phyloP scores from a whole-genome alignment of 2,329 filamentous ascomycete genomes.

The Ceratocystis ficicola region DNA sequence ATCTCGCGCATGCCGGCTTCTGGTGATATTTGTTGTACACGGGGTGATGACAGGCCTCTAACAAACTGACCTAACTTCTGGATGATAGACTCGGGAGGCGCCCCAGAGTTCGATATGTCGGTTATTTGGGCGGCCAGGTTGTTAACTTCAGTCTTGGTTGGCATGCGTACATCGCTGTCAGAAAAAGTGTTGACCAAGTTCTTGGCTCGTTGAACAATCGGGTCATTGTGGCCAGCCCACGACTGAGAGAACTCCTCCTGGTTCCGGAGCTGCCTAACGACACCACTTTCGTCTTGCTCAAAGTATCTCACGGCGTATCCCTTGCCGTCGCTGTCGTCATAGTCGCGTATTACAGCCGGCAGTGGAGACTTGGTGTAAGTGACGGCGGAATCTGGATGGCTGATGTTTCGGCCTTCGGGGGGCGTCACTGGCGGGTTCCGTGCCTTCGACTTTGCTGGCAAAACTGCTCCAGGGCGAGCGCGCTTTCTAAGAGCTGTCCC shows the following conservation, averaged over 20 bases:
- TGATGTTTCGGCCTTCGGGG: slow-evolving; percentile 8
- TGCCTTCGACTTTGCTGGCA: neutral
- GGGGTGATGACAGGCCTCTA: slow-evolving; percentile 18
- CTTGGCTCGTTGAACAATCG: slow-evolving; percentile 20
- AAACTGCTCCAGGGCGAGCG: slow-evolving; percentile 15
- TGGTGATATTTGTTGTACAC: slow-evolving; percentile 2
- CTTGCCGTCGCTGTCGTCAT: slow-evolving; percentile 16
- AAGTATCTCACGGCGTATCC: slow-evolving; percentile 28
- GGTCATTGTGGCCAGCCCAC: slow-evolving; percentile 28
- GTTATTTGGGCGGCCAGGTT: slow-evolving; percentile 22
- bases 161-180: slow-evolving; percentile 19
- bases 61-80: slow-evolving; percentile 19
- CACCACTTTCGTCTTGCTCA: slow-evolving; percentile 32
- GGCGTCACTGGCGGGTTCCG: neutral
- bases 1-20: slow-evolving; percentile 14
- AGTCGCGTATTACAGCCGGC: slow-evolving; percentile 22
- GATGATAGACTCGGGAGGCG: slow-evolving; percentile 17
- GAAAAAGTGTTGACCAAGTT: slow-evolving; percentile 19
- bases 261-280: slow-evolving; percentile 31
- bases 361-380: slow-evolving; percentile 18
- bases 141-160: slow-evolving; percentile 26
- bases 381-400: slow-evolving; percentile 14
- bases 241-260: slow-evolving; percentile 34
- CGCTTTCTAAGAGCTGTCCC: neutral
- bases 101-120: slow-evolving; percentile 13